Evolutionary conservation across 345 rosid species (phyloP).

Genomic region (Salix suchowensis): DNA sequence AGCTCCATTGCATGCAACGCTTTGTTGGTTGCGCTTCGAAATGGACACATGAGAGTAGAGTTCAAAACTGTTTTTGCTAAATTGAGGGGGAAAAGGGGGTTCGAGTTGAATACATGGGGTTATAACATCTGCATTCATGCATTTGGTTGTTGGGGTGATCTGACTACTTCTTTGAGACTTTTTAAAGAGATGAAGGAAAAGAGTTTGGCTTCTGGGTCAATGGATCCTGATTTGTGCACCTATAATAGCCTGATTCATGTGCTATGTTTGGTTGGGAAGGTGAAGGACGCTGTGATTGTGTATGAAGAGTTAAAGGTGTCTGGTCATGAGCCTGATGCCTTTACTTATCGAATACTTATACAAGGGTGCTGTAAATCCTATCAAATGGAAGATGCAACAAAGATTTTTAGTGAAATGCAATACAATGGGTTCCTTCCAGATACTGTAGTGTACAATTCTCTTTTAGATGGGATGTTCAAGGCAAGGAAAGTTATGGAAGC

Average conservation of each 20-base stretch:
- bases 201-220: slow-evolving; percentile 29
- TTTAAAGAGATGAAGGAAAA: slow-evolving; percentile 76
- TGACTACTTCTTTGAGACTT: slow-evolving; percentile 52
- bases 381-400: slow-evolving; percentile 60
- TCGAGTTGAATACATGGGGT: slow-evolving; percentile 61
- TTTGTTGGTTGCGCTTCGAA: slow-evolving; percentile 60
- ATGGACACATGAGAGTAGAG: slow-evolving; percentile 51
- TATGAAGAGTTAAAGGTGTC: slow-evolving; percentile 76
- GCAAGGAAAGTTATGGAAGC: slow-evolving; percentile 78
- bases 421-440: slow-evolving; percentile 59
- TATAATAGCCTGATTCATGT: slow-evolving; percentile 78
- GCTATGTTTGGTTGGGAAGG: slow-evolving; percentile 67
- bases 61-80: slow-evolving; percentile 46
- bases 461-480: slow-evolving; percentile 74
- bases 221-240: slow-evolving; percentile 78
- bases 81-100: slow-evolving; percentile 41
- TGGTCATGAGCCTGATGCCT: slow-evolving; percentile 79
- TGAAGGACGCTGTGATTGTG: slow-evolving; percentile 61
- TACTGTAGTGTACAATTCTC: slow-evolving; percentile 59
- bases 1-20: slow-evolving; percentile 58
- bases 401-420: slow-evolving; percentile 68
- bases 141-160: slow-evolving; percentile 83
- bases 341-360: slow-evolving; percentile 61
- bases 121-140: slow-evolving; percentile 82
- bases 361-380: slow-evolving; percentile 76